Conservation (phyloP, 1,139 yeast genomes). For the Candida sp. region DNA sequence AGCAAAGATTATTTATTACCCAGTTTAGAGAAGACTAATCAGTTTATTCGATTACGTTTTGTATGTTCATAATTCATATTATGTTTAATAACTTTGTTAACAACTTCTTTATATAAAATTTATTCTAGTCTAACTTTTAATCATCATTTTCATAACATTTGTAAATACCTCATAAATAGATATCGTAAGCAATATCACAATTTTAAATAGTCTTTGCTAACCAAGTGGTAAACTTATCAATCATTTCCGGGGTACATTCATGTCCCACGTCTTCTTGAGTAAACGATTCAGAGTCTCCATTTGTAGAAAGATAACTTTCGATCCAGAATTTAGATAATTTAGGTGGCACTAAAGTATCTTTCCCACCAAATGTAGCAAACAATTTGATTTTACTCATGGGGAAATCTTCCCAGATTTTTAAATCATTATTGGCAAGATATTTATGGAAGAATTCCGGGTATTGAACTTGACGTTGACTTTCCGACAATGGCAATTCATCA, state of each 20-base stretch:
- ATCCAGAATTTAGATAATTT: slow-evolving; percentile 32
- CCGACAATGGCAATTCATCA: slow-evolving; percentile 30
- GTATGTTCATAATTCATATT: too few species aligned
- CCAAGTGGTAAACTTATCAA: slow-evolving; percentile 32
- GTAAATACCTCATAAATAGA: too few species aligned
- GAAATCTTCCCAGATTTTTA: slow-evolving; percentile 31
- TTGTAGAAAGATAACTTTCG: slow-evolving; percentile 26
- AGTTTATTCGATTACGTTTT: too few species aligned
- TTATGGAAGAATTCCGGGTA: slow-evolving; percentile 40
- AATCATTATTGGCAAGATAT: slow-evolving; percentile 25
- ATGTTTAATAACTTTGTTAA: too few species aligned
- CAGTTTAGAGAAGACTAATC: too few species aligned
- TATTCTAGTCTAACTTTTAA: too few species aligned
- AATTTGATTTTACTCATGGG: slow-evolving; percentile 28
- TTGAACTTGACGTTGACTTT: slow-evolving; percentile 17
- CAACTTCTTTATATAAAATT: too few species aligned
- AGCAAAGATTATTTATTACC: too few species aligned
- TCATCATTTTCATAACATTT: too few species aligned
- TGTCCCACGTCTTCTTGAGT: slow-evolving; percentile 35
- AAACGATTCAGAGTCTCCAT: slow-evolving; percentile 20
- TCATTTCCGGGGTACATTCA: slow-evolving; percentile 33
- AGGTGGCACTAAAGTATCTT: slow-evolving; percentile 37
- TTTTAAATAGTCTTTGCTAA: slow-evolving; percentile 14
- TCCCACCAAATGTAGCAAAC: slow-evolving; percentile 38
- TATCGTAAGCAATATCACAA: too few species aligned